Evolutionary conservation across 257 asterid genomes (phyloP).

Genomic region (Fraxinus anomala): DNA sequence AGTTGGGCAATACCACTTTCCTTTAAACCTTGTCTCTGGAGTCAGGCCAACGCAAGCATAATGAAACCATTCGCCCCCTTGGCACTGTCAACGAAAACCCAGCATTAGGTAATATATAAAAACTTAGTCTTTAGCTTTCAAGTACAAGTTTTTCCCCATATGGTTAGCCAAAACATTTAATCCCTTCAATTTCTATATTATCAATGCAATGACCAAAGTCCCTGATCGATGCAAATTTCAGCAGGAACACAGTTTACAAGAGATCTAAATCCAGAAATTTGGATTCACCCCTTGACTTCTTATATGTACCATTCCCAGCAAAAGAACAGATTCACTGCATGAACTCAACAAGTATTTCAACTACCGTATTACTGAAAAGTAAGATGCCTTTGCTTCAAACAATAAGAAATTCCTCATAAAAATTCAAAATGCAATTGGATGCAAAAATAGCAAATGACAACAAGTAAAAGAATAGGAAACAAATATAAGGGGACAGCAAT

Average conservation of each 20-base stretch:
- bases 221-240: neutral
- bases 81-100: conserved; percentile 57
- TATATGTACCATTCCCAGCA: neutral
- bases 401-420: neutral
- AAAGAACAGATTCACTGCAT: neutral
- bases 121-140: neutral
- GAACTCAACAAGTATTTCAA: neutral
- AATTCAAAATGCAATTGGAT: neutral
- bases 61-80: conserved; percentile 99
- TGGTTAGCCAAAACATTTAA: neutral
- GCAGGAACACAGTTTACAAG: neutral
- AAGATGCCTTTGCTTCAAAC: neutral
- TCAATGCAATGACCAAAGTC: neutral
- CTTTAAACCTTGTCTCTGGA: conserved; percentile 92
- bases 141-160: neutral
- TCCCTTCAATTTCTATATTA: neutral
- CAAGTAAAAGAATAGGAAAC: conserved; percentile 1
- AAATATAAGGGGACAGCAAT: conserved; percentile 18
- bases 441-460: conserved; percentile 14
- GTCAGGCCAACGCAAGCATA: conserved; percentile 95
- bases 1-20: conserved; percentile 98
- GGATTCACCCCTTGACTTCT: neutral
- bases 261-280: neutral
- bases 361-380: neutral
- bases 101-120: conserved; percentile 13